Conservation (phyloP, 2,329 filamentous ascomycete species). For the Colletotrichum neosansevieriae region DNA sequence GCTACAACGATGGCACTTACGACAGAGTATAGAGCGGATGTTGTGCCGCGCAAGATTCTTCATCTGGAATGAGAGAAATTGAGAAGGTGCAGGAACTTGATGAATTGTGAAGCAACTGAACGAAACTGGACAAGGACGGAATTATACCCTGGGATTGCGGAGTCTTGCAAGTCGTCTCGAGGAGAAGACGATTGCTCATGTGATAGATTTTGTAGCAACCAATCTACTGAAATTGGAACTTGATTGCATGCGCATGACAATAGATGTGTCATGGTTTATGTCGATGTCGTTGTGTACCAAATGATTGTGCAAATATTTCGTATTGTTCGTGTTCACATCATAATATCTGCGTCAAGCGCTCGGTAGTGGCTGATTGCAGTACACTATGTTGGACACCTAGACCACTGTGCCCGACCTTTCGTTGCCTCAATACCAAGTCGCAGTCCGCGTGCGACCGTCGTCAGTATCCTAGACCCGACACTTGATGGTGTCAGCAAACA, state of each 20-base stretch:
- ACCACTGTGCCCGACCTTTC: too few relatives aligned
- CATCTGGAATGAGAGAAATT: conserved; percentile 11
- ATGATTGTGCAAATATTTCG: too few relatives aligned
- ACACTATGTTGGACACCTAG: background rate
- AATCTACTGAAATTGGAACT: background rate
- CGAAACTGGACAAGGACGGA: conserved; percentile 6
- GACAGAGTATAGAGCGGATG: conserved; percentile 22
- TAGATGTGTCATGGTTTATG: background rate
- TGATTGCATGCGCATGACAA: background rate
- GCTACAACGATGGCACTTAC: conserved; percentile 55
- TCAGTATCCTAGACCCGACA: conserved; percentile 38
- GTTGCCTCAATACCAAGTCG: too few relatives aligned
- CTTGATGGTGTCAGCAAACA: conserved; percentile 33
- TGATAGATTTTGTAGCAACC: conserved; percentile 5
- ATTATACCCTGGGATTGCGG: conserved; percentile 31
- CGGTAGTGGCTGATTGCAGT: conserved; percentile 4
- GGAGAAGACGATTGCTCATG: background rate
- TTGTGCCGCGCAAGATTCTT: conserved; percentile 42
- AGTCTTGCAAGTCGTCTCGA: conserved; percentile 1
- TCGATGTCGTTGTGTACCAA: background rate
- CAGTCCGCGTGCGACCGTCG: background rate
- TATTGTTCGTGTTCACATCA: background rate
- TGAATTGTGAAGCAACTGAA: background rate
- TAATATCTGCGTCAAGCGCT: background rate
- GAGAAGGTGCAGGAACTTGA: conserved; percentile 28